These are phyloP conservation scores for Pleurotus djamor DNA, from an alignment of 768 basidiomycete genomes.

Conservation along the genomic window DNA sequence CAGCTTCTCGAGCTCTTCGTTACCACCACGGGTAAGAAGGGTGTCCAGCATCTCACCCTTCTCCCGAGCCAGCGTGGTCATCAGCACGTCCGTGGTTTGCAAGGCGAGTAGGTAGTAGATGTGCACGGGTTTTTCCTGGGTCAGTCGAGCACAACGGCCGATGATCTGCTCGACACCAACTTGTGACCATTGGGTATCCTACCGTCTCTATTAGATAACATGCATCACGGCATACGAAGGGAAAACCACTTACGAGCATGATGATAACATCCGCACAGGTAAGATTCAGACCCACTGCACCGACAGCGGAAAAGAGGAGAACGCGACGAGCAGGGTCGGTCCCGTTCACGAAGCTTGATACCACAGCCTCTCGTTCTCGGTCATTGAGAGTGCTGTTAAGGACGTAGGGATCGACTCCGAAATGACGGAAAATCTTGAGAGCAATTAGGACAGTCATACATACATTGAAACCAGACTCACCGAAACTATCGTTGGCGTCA, in stretches of 20 bases:
- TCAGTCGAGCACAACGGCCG: not conserved
- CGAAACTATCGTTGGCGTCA: slow-evolving; percentile 6
- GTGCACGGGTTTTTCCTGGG: slow-evolving; percentile 4
- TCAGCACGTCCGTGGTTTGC: slow-evolving; percentile 1
- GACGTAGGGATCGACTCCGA: not conserved
- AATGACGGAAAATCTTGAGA: not conserved
- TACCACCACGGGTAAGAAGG: not conserved
- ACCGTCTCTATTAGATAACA: not conserved
- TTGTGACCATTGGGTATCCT: slow-evolving; percentile 6
- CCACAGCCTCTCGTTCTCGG: not conserved
- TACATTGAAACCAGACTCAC: not conserved
- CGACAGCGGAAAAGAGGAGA: slow-evolving; percentile 6
- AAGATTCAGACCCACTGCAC: not conserved
- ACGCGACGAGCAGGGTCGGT: not conserved
- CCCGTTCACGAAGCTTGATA: not conserved
- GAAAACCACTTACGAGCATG: not conserved
- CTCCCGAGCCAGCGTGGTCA: not conserved
- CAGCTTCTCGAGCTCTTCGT: not conserved
- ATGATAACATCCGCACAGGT: slow-evolving; percentile 3
- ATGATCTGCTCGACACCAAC: slow-evolving; percentile 3
- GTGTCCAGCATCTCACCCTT: slow-evolving; percentile 3
- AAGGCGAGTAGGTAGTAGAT: slow-evolving; percentile 6
- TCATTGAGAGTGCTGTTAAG: not conserved
- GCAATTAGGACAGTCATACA: too few species aligned
- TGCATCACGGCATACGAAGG: not conserved